These are phyloP conservation scores for Cryptosporidium sp. DNA, from an alignment of 169 alveolate species.

Conservation along the genomic window DNA sequence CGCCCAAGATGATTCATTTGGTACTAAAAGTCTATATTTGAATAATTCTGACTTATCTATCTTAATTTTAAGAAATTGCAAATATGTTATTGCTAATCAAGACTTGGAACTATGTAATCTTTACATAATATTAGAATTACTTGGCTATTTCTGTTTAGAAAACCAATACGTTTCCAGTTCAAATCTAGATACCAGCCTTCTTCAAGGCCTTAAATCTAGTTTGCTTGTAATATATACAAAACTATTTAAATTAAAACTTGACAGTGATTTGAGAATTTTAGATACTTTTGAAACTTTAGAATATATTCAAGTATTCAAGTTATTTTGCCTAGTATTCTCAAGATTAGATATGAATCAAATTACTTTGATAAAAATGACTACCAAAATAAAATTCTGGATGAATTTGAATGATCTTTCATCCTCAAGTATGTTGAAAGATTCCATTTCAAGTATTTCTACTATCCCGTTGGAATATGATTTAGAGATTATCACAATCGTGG, in stretches of 20 bases:
- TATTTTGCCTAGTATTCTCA: not conserved
- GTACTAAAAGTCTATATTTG: not conserved
- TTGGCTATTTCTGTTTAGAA: not conserved
- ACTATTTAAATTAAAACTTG: too few species aligned
- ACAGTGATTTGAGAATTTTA: too few species aligned
- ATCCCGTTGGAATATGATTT: slow-evolving; percentile 27
- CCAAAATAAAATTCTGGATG: slow-evolving; percentile 19
- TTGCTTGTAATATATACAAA: not conserved
- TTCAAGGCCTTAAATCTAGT: not conserved
- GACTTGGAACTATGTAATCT: not conserved
- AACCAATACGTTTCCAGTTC: too few species aligned
- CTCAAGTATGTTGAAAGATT: not conserved
- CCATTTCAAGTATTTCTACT: not conserved
- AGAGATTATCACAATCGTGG: slow-evolving; percentile 22
- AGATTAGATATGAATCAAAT: not conserved
- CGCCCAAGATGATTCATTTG: not conserved
- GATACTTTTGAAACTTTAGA: slow-evolving; percentile 6
- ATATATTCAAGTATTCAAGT: slow-evolving; percentile 9
- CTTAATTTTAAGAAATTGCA: not conserved
- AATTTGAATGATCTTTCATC: not conserved
- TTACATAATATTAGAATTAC: too few species aligned
- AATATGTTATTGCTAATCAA: not conserved
- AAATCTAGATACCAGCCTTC: not conserved
- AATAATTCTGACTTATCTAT: not conserved
- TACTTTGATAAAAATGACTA: not conserved